These are phyloP conservation scores for Talaromyces liani DNA, from an alignment of 495 filamentous ascomycete genomes.

Conservation along the genomic window DNA sequence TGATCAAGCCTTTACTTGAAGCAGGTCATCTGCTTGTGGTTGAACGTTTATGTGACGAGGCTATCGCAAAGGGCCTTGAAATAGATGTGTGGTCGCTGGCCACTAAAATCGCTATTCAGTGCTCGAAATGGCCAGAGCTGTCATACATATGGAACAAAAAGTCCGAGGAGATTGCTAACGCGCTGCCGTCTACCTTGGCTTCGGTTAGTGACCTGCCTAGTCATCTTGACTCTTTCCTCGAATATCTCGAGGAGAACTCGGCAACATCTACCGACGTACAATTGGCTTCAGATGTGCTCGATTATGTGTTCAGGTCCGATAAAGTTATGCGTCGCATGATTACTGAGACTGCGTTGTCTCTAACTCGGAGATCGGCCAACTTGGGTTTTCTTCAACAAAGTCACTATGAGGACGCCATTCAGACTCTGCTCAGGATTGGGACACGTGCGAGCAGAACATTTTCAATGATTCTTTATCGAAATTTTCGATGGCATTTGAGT, in stretches of 20 bases:
- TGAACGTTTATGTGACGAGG: constrained; percentile 23
- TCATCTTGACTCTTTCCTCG: constrained; percentile 10
- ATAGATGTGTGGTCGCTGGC: constrained; percentile 16
- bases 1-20: constrained; percentile 21
- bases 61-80: constrained; percentile 17
- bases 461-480: constrained; percentile 32
- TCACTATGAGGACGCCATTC: constrained; percentile 25
- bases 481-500: constrained; percentile 26
- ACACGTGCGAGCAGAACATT: constrained; percentile 18
- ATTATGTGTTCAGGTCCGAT: constrained; percentile 14
- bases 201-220: constrained; percentile 9
- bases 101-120: constrained; percentile 27
- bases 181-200: not conserved
- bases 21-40: constrained; percentile 14
- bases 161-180: not conserved
- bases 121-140: constrained; percentile 25
- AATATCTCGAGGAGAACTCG: not conserved
- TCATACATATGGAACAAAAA: constrained; percentile 13
- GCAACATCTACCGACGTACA: not conserved
- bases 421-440: constrained; percentile 18
- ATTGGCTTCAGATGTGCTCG: constrained; percentile 19
- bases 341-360: constrained; percentile 19
- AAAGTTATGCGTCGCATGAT: constrained; percentile 16
- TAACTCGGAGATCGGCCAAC: constrained; percentile 18
- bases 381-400: constrained; percentile 15